A percentile compares a stretch with the other conserved stretches of the same genome.
phyloP scores from a whole-genome alignment of 1,139 yeast species.

The Saccharomyces hybrid region DNA sequence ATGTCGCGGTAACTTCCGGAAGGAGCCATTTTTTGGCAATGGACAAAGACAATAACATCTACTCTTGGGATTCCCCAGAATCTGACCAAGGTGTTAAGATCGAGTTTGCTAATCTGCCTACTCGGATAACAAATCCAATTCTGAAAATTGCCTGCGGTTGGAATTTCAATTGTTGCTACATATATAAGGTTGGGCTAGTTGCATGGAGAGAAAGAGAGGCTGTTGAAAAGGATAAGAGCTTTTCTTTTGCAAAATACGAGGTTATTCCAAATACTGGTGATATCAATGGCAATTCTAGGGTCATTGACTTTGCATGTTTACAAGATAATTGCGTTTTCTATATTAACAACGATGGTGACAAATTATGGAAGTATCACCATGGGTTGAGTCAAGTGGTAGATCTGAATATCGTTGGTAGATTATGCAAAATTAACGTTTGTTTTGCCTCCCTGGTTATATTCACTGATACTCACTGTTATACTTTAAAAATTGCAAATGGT shows the following conservation, averaged over 20 bases:
- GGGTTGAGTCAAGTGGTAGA: slow-evolving; percentile 19
- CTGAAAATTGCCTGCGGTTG: slow-evolving; percentile 60
- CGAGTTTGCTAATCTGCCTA: slow-evolving; percentile 32
- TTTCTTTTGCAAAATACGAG: slow-evolving; percentile 36
- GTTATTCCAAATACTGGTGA: slow-evolving; percentile 37
- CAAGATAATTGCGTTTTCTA: slow-evolving; percentile 47
- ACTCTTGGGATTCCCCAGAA: slow-evolving; percentile 54
- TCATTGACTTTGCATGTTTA: slow-evolving; percentile 49
- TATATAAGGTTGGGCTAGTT: slow-evolving; percentile 47
- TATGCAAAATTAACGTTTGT: slow-evolving; percentile 25
- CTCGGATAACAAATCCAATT: slow-evolving; percentile 29
- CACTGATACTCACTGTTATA: slow-evolving; percentile 34
- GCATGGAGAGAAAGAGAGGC: slow-evolving; percentile 49
- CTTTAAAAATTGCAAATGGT: slow-evolving; percentile 37
- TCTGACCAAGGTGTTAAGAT: slow-evolving; percentile 43
- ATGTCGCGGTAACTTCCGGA: slow-evolving; percentile 56
- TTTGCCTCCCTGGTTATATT: slow-evolving; percentile 43
- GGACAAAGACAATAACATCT: slow-evolving; percentile 44
- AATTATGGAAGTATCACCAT: slow-evolving; percentile 38
- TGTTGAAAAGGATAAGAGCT: slow-evolving; percentile 24
- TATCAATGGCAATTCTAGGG: slow-evolving; percentile 28
- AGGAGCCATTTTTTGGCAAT: slow-evolving; percentile 59
- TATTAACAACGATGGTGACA: slow-evolving; percentile 40
- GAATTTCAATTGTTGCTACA: slow-evolving; percentile 49
- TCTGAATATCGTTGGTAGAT: slow-evolving; percentile 20